Percentiles rank a stretch among this genome's conserved stretches.
These are phyloP conservation scores for Teunomyces tritomae DNA, from an alignment of 805 yeast genomes.

Conservation along the genomic window DNA sequence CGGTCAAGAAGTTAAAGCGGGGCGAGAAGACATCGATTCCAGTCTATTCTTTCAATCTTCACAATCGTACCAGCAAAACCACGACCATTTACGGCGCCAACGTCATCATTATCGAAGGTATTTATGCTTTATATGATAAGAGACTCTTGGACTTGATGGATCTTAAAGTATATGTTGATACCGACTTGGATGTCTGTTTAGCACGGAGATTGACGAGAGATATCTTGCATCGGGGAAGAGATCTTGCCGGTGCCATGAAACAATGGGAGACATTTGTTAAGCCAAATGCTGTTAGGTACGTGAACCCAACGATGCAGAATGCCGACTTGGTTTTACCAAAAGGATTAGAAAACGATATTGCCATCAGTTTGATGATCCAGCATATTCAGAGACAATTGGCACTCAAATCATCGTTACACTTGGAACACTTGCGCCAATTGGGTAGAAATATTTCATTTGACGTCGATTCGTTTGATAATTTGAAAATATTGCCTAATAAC, in stretches of 20 bases:
- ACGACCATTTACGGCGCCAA: conserved; percentile 89
- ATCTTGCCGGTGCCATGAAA: conserved; percentile 71
- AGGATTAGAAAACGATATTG: conserved; percentile 79
- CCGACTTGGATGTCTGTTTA: conserved; percentile 89
- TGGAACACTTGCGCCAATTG: conserved; percentile 58
- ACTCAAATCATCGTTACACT: conserved; percentile 64
- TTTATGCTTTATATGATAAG: conserved; percentile 73
- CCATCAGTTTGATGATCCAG: conserved; percentile 72
- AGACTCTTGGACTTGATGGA: conserved; percentile 76
- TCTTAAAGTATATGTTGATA: conserved; percentile 85
- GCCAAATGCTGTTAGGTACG: conserved; percentile 79
- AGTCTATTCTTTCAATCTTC: conserved; percentile 65
- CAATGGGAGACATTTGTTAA: conserved; percentile 93
- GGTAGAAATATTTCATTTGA: conserved; percentile 43
- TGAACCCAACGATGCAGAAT: conserved; percentile 69
- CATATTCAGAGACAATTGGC: conserved; percentile 74
- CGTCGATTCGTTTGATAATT: conserved; percentile 23
- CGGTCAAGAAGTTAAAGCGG: conserved; percentile 62
- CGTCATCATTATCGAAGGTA: conserved; percentile 89
- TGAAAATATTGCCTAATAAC: conserved; percentile 43
- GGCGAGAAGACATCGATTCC: conserved; percentile 53
- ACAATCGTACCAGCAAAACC: conserved; percentile 60
- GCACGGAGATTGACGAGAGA: conserved; percentile 87
- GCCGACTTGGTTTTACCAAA: conserved; percentile 93
- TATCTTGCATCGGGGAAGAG: conserved; percentile 82